Evolutionary conservation across 164 flowering plant species (phyloP).

Genomic region (Stephania japonica): DNA sequence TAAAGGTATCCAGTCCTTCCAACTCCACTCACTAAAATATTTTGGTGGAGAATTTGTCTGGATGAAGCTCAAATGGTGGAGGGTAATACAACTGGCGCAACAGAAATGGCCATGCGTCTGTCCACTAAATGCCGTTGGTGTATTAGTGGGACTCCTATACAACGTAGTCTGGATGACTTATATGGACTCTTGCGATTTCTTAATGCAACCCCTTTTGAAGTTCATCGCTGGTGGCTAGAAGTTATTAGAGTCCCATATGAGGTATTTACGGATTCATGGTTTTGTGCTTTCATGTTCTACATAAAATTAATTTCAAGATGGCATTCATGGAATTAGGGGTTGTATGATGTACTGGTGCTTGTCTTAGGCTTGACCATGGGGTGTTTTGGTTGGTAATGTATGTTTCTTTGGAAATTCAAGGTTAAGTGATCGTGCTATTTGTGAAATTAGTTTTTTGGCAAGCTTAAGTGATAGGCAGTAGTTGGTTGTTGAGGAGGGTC

Average conservation of each 20-base stretch:
- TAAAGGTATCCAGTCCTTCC: constrained; percentile 88
- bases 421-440: background rate
- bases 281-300: background rate
- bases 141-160: constrained; percentile 95
- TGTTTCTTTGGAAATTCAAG: background rate
- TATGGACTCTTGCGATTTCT: constrained; percentile 83
- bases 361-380: background rate
- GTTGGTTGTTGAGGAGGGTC: too few relatives aligned
- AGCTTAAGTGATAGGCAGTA: too few relatives aligned
- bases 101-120: constrained; percentile 90
- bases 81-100: constrained; percentile 74
- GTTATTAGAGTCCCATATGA: constrained; percentile 87
- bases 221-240: constrained; percentile 80
- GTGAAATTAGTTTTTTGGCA: too few relatives aligned
- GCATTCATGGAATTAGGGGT: background rate
- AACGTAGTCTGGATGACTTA: constrained; percentile 82
- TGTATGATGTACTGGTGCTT: background rate
- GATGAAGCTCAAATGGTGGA: constrained; percentile 99
- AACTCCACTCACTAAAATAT: constrained; percentile 75
- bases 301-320: background rate
- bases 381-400: background rate
- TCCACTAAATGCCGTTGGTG: constrained; percentile 85
- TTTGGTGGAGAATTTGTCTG: constrained; percentile 95
- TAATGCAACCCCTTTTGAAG: constrained; percentile 67
- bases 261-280: constrained; percentile 33